Base-by-base conservation (phyloP, 2,329 filamentous ascomycete genomes). In the Talaromyces verruculosus region DNA sequence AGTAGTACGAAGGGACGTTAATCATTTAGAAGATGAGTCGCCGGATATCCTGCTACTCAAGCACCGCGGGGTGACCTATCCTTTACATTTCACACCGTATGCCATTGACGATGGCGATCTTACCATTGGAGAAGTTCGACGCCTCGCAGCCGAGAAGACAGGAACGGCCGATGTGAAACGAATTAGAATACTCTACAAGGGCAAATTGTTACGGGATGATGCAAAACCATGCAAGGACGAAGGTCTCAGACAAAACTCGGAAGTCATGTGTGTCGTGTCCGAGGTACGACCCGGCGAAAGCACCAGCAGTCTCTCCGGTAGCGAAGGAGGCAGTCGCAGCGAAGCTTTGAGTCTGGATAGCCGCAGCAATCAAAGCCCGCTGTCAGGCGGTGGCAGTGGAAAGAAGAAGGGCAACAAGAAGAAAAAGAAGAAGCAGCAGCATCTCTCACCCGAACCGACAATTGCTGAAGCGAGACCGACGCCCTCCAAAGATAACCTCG, bases 131-230 rank as follows among this genome's bases (percentile, higher is more conserved):
- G 74, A 80, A 19, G 68, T 83, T 47, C 73, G 81, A 51, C 71
- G 75, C 45, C 71, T 73, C 5, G 80, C 80, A 13, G 81, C 79
- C 1, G 70, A 74, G 41, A 72, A 73, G 65, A 76, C 78, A 17
- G 74, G 74, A 15, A 76, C 77, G 7, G 65, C 70, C 3, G 72
- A 80, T 61, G 73, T 76, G 15, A 71, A 76, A 45, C 74, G 76
- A 28, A 73, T 84, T 65, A 78, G 77, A 64, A 68, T 84, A 41
- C 72, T 83, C 4, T 84, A 83, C 72, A 83, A 83, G 71, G 80
- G 80, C 30, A 78, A 76, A 35, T 68, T 81, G 41, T 70, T 84
- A 59, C 79, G 78, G 63, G 73, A 82, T 66, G 77, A 83, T 69
- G 64, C 69, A 5, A 68, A 69, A 47, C 71, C 78, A 10, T 79